Evolutionary conservation across 1,284 basidiomycete genomes (phyloP).

Genomic region (Ustilago cynodontis): DNA sequence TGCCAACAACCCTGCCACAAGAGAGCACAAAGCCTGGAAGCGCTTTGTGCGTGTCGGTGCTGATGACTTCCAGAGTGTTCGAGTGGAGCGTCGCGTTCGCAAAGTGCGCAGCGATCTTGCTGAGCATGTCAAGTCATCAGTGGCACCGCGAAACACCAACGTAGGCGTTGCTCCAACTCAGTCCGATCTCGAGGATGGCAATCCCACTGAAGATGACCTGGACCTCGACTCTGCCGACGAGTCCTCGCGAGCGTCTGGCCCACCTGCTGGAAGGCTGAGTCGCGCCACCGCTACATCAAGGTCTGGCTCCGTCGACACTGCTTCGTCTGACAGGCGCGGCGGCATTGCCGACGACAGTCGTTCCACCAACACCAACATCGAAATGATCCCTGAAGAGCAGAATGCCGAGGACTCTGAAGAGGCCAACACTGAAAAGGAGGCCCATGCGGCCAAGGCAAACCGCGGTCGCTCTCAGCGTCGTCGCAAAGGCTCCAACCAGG

Average conservation of each 20-base stretch:
- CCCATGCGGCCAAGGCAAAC: constrained; percentile 6
- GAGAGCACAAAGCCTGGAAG: constrained; percentile 80
- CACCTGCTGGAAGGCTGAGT: constrained; percentile 30
- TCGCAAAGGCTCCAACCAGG: constrained; percentile 55
- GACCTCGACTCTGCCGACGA: constrained; percentile 54
- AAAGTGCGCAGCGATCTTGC: constrained; percentile 80
- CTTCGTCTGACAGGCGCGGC: constrained; percentile 29
- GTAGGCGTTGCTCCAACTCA: constrained; percentile 54
- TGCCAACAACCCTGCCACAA: constrained; percentile 77
- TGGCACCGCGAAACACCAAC: constrained; percentile 60
- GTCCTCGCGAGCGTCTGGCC: constrained; percentile 30
- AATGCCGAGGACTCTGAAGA: constrained; percentile 29
- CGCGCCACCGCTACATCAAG: constrained; percentile 32
- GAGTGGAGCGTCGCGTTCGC: constrained; percentile 86
- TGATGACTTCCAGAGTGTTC: constrained; percentile 85
- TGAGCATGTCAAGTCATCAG: constrained; percentile 51
- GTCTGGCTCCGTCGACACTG: constrained; percentile 37
- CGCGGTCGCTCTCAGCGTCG: constrained; percentile 23
- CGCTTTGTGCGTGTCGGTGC: constrained; percentile 85
- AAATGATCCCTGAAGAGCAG: constrained; percentile 58
- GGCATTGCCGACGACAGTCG: constrained; percentile 39
- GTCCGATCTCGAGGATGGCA: constrained; percentile 56
- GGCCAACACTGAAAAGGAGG: constrained; percentile 16
- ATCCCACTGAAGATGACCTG: constrained; percentile 54
- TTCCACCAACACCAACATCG: constrained; percentile 51